Percentiles rank a stretch among this genome's conserved stretches.
Conservation (phyloP, 306 rosid genomes). For the Dryas octopetala region DNA sequence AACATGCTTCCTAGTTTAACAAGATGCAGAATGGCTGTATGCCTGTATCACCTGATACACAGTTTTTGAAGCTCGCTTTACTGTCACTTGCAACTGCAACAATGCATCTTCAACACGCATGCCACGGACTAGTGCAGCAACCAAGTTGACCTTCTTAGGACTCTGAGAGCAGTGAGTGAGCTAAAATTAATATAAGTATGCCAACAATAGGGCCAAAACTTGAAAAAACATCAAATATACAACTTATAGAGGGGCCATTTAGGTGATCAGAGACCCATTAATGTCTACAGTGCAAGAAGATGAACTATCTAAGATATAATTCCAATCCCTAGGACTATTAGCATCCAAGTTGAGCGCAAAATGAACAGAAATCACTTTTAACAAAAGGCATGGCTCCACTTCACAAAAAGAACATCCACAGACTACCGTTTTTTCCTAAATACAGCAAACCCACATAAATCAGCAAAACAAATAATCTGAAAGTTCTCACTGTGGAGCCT, state of each 20-base stretch:
- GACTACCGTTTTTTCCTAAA: not conserved
- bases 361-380: not conserved
- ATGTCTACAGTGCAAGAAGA: not conserved
- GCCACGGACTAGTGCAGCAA: conserved; percentile 90
- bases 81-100: conserved; percentile 79
- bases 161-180: conserved; percentile 44
- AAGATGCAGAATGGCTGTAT: conserved; percentile 2
- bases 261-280: not conserved
- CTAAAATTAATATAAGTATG: not conserved
- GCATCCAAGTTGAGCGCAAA: not conserved
- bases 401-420: not conserved
- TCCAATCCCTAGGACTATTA: not conserved
- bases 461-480: not conserved
- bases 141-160: conserved; percentile 95
- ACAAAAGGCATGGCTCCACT: not conserved
- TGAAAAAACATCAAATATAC: not conserved
- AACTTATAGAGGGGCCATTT: not conserved
- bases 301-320: not conserved
- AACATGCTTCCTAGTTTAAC: not conserved
- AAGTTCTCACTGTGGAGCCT: not conserved
- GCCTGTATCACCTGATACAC: conserved; percentile 73
- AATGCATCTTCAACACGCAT: conserved; percentile 99
- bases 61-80: conserved; percentile 91
- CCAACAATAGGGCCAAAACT: not conserved
- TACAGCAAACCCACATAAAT: not conserved